Base-by-base conservation (phyloP, 768 basidiomycete species). In the Chiua virens region DNA sequence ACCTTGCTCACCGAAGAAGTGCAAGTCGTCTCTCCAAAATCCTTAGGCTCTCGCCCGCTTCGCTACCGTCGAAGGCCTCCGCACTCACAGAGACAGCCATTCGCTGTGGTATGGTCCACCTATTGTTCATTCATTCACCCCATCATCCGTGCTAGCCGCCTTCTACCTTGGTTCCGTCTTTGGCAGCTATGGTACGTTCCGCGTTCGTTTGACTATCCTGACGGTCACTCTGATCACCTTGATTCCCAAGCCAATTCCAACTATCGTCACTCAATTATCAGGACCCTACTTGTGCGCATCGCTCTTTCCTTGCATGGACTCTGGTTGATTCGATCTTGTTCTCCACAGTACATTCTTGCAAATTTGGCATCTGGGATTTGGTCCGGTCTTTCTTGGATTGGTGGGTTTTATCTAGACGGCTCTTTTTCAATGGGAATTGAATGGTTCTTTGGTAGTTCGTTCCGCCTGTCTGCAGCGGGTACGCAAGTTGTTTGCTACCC, bases 191-290 rank as follows among this genome's bases (percentile, higher is more conserved):
- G 52, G 56, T 58, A 17, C 22, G 51, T 42, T 10, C 35, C 8
- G 8, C 3, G 17, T 15, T 52, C n/a, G 5, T 25, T 25, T n/a
- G 17, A 23, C 3, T 39, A 13, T 30, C 17, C 17, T 37, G 22
- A 15, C 13, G 3, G 11, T 11, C 30, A 8, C 21, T n/a, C 48
- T 47, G 32, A 58, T 4, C 27, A 17, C 10, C 22, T 15, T 6
- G 5, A 17, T 30, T 45, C 14, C 4, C 18, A 20, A 49, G 51
- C 39, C 38, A 25, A 45, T 43, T 46, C 55, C 50, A 61, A 51
- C 46, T 42, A 50, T 61, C 13, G 49, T 61, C 55, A 44, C 17
- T 49, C 59, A 2, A 57, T 60, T 56, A n/a, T 25, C 18, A n/a
- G 8, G 3, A 9, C 8, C 11, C 30, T 30, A 30, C 30, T 9